Conservation (phyloP, 257 asterid genomes). For the Salvia rosmarinus region DNA sequence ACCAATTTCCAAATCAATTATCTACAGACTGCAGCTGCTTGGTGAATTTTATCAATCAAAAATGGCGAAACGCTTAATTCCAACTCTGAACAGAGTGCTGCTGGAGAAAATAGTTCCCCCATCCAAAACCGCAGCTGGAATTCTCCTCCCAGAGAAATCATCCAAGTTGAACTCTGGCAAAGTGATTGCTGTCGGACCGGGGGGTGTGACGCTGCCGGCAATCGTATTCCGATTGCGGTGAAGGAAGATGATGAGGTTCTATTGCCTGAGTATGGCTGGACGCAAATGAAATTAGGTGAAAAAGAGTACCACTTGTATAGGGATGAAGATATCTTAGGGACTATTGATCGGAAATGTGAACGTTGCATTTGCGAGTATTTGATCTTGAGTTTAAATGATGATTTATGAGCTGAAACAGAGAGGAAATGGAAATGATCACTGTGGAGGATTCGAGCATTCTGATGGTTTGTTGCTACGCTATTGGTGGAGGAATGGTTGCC, state of each 20-base stretch:
- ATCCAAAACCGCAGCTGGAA: constrained; percentile 67
- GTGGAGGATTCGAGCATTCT: constrained; percentile 51
- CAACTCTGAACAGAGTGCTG: constrained; percentile 69
- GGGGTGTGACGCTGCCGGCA: constrained; percentile 48
- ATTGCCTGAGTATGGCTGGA: constrained; percentile 82
- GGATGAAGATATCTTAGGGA: constrained; percentile 63
- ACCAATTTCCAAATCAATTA: not conserved
- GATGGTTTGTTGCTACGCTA: constrained; percentile 43
- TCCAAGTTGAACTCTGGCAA: constrained; percentile 74
- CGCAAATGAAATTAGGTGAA: constrained; percentile 68
- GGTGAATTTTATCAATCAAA: not conserved
- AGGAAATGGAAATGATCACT: constrained; percentile 54
- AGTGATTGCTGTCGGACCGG: constrained; percentile 83
- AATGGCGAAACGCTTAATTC: constrained; percentile 77
- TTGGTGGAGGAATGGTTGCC: constrained; percentile 57
- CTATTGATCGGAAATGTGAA: constrained; percentile 3
- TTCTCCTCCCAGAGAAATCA: constrained; percentile 75
- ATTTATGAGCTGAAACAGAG: no score
- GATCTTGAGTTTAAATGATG: not conserved
- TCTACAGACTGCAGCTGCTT: not conserved
- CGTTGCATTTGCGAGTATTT: not conserved
- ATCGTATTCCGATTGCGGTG: constrained; percentile 57
- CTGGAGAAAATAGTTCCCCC: constrained; percentile 71
- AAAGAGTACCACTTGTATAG: constrained; percentile 69
- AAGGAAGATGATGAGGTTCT: constrained; percentile 81